Percentiles rank a stretch among this genome's conserved stretches.
Evolutionary conservation across 2,329 filamentous ascomycete species (phyloP).

Genomic region (Hymenoscyphus scutula): DNA sequence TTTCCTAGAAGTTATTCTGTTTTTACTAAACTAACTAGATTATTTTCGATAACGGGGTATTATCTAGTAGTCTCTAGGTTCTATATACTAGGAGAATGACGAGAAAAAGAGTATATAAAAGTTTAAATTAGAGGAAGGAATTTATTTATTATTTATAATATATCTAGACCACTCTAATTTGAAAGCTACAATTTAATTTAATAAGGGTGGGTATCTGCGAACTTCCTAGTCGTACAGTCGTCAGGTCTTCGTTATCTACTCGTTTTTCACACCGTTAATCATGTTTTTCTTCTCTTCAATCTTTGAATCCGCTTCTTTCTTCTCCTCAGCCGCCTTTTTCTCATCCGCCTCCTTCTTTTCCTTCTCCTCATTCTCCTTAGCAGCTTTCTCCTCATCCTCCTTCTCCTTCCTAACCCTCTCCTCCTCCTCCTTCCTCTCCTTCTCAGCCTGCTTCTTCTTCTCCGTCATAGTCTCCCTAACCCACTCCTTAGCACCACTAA

Average conservation of each 20-base stretch:
- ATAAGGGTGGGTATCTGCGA: no score
- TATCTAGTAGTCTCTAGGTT: no score
- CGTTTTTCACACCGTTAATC: conserved; percentile 9
- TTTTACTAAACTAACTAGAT: no score
- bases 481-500: conserved; percentile 54
- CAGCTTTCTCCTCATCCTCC: conserved; percentile 20
- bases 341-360: conserved; percentile 13
- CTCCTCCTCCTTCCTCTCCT: conserved; percentile 30
- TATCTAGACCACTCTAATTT: no score
- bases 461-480: conserved; percentile 49
- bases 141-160: no score
- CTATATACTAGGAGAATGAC: no score
- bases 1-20: no score
- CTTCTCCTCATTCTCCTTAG: conserved; percentile 23
- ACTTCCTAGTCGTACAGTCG: not conserved
- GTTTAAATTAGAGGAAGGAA: no score
- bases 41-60: no score
- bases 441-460: conserved; percentile 40
- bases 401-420: conserved; percentile 27
- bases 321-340: conserved; percentile 1
- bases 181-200: no score
- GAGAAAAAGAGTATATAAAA: no score
- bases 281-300: not conserved
- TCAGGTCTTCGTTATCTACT: not conserved
- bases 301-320: no score